Evolutionary conservation across 805 yeast species (phyloP).

Genomic region (Ogataea minuta): DNA sequence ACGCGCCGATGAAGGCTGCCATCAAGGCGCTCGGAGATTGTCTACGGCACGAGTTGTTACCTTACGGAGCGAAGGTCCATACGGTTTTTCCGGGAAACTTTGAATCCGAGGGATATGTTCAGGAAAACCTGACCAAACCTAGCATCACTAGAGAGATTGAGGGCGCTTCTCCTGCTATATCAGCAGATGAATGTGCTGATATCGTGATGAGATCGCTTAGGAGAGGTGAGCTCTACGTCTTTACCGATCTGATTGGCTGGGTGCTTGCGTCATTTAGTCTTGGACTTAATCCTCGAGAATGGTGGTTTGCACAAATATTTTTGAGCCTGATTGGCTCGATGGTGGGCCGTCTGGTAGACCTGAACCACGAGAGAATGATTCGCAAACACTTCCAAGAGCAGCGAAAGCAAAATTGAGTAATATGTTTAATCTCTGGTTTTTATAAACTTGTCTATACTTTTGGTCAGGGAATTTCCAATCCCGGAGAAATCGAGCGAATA

Average conservation of each 20-base stretch:
- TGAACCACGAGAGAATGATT: conserved; percentile 52
- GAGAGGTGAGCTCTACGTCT: conserved; percentile 67
- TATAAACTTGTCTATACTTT: conserved; percentile 14
- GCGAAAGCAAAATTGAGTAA: conserved; percentile 19
- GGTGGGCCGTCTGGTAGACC: conserved; percentile 58
- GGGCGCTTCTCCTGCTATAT: conserved; percentile 74
- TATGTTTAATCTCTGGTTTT: conserved; percentile 11
- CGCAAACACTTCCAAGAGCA: conserved; percentile 40
- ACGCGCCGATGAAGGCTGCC: conserved; percentile 88
- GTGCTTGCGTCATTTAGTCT: conserved; percentile 61
- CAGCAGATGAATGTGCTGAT: conserved; percentile 64
- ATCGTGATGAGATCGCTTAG: conserved; percentile 54
- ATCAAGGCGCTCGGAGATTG: conserved; percentile 70
- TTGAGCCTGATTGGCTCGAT: conserved; percentile 50
- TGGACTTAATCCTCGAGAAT: conserved; percentile 67
- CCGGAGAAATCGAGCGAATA: conserved; percentile 37
- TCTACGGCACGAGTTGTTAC: conserved; percentile 75
- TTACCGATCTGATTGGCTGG: conserved; percentile 88
- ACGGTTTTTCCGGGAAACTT: conserved; percentile 89
- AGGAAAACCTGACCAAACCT: conserved; percentile 85
- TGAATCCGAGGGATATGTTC: conserved; percentile 78
- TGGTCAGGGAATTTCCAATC: conserved; percentile 14
- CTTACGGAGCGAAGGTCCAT: conserved; percentile 65
- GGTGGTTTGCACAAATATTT: conserved; percentile 50
- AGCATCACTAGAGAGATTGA: conserved; percentile 77